phyloP scores from a whole-genome alignment of 2,329 filamentous ascomycete species.

The Fusarium sp. region DNA sequence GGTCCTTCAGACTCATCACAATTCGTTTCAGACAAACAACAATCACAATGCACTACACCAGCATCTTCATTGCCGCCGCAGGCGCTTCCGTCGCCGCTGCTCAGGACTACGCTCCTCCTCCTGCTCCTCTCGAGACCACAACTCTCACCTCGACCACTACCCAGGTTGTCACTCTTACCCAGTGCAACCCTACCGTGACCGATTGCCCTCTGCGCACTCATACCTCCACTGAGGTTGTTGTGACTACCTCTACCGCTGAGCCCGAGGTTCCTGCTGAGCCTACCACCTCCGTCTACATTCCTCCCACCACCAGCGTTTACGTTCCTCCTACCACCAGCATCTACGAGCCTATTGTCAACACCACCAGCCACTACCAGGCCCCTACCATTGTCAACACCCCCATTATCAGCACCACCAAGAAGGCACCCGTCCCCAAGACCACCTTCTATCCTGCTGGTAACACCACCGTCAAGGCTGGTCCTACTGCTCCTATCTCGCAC shows the following conservation, averaged over 20 bases:
- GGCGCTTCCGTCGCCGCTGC: slow-evolving; percentile 54
- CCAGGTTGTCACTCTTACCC: slow-evolving; percentile 60
- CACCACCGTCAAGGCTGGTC: slow-evolving; percentile 43
- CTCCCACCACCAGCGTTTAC: slow-evolving; percentile 32
- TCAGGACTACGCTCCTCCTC: slow-evolving; percentile 34
- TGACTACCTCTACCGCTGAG: slow-evolving; percentile 43
- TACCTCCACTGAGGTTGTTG: slow-evolving; percentile 40
- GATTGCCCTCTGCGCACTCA: slow-evolving; percentile 37
- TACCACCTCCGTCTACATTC: slow-evolving; percentile 28
- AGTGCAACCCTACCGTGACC: slow-evolving; percentile 55
- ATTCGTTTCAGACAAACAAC: slow-evolving; percentile 27
- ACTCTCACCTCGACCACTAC: slow-evolving; percentile 59
- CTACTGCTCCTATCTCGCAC: slow-evolving; percentile 40
- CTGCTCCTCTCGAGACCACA: slow-evolving; percentile 47
- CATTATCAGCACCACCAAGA: slow-evolving; percentile 37
- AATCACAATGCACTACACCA: slow-evolving; percentile 60
- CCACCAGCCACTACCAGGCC: slow-evolving; percentile 42
- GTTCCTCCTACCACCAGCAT: slow-evolving; percentile 43
- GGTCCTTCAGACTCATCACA: slow-evolving; percentile 16
- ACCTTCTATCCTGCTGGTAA: slow-evolving; percentile 44
- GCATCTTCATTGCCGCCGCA: slow-evolving; percentile 56
- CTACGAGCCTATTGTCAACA: slow-evolving; percentile 40
- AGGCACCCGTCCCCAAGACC: slow-evolving; percentile 39
- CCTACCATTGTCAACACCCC: slow-evolving; percentile 45
- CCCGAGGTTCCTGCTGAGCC: slow-evolving; percentile 20